A percentile compares a stretch with the other conserved stretches of the same genome.
Evolutionary conservation across 805 yeast species (phyloP).

Genomic region (Nakazawaea ernobii): DNA sequence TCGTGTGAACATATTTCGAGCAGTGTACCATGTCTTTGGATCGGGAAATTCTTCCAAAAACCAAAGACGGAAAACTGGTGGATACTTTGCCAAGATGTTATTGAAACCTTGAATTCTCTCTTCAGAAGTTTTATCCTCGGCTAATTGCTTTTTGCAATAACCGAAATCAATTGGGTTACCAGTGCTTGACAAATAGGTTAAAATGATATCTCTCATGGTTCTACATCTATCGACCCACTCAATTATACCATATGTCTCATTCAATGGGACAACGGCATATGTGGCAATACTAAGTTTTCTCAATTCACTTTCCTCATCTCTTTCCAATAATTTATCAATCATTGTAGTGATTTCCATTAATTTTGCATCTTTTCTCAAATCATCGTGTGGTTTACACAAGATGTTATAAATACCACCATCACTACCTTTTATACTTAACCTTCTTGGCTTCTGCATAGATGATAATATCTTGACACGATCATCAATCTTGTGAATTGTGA

Average conservation of each 20-base stretch:
- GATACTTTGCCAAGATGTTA: conserved; percentile 30
- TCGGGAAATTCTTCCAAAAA: conserved; percentile 85
- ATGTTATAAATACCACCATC: conserved; percentile 71
- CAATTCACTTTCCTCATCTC: conserved; percentile 66
- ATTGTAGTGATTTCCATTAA: conserved; percentile 87
- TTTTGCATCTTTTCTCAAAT: conserved; percentile 91
- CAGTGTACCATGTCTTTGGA: conserved; percentile 80
- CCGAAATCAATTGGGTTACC: conserved; percentile 22
- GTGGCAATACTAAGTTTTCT: conserved; percentile 68
- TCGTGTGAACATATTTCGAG: conserved; percentile 67
- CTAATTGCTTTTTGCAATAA: conserved; percentile 17
- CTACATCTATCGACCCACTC: conserved; percentile 81
- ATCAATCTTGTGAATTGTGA: conserved; percentile 59
- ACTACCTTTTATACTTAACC: conserved; percentile 68
- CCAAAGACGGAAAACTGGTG: conserved; percentile 83
- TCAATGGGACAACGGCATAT: conserved; percentile 83
- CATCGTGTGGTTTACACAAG: conserved; percentile 83
- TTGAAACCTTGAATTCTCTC: conserved; percentile 32
- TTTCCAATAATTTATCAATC: conserved; percentile 65
- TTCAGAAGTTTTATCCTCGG: conserved; percentile 18
- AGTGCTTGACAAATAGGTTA: conserved; percentile 19
- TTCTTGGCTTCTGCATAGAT: conserved; percentile 85
- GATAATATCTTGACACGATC: conserved; percentile 63
- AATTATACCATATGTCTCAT: conserved; percentile 83
- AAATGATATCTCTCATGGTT: conserved; percentile 62